A percentile compares a stretch with the other conserved stretches of the same genome.
Conservation (phyloP, 1,284 basidiomycete genomes). For the Wallemia hederae region DNA sequence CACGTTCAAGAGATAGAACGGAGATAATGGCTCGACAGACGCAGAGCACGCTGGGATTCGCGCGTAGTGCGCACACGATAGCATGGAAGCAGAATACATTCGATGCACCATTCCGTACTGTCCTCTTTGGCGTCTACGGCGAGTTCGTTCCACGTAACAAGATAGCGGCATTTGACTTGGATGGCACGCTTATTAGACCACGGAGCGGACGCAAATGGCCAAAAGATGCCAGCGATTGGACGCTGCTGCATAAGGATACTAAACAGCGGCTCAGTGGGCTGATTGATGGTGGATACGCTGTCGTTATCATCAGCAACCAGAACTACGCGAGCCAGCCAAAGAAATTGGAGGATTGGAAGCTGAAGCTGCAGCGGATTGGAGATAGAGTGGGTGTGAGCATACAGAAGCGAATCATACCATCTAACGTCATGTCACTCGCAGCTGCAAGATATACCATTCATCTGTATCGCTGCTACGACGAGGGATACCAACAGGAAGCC, state of each 20-base stretch:
- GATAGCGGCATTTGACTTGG: constrained; percentile 57
- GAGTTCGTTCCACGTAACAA: constrained; percentile 15
- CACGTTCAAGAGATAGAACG: no score
- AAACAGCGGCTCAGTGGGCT: constrained; percentile 25
- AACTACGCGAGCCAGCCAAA: constrained; percentile 18
- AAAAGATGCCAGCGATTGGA: constrained; percentile 26
- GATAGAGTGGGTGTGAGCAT: constrained; percentile 26
- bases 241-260: constrained; percentile 32
- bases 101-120: not conserved
- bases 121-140: not conserved
- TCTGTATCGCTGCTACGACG: constrained; percentile 41
- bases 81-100: not conserved
- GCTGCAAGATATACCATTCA: constrained; percentile 45
- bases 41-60: not conserved
- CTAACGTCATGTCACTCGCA: constrained; percentile 11
- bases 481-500: constrained; percentile 64
- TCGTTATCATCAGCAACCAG: constrained; percentile 60
- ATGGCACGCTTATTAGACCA: constrained; percentile 54
- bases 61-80: not conserved
- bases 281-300: constrained; percentile 31
- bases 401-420: not conserved
- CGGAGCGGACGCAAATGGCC: constrained; percentile 23
- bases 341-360: constrained; percentile 31
- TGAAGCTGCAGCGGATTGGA: constrained; percentile 39
- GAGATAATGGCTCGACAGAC: not conserved